Conservation (phyloP, 1,139 yeast species). For the Lodderomyces metapsilosis region DNA sequence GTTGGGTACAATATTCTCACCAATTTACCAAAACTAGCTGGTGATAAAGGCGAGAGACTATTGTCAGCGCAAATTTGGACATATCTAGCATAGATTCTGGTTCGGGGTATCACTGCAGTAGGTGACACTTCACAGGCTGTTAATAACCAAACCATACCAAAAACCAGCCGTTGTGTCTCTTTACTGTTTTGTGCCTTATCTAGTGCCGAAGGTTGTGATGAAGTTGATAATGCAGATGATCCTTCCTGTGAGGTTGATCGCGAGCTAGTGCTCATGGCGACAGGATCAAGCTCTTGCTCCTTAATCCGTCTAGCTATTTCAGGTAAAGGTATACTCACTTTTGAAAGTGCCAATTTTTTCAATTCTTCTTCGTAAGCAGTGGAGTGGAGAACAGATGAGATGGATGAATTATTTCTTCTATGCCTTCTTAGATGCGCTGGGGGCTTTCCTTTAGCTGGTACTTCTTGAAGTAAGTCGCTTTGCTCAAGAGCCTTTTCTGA, state of each 20-base stretch:
- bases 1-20: slow-evolving; percentile 73
- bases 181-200: slow-evolving; percentile 25
- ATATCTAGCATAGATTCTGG: slow-evolving; percentile 77
- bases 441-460: slow-evolving; percentile 11
- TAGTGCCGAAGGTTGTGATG: slow-evolving; percentile 10
- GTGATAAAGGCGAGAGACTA: slow-evolving; percentile 69
- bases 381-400: slow-evolving; percentile 30
- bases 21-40: slow-evolving; percentile 85
- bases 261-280: neutral
- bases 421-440: slow-evolving; percentile 21
- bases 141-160: slow-evolving; percentile 79
- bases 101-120: slow-evolving; percentile 79
- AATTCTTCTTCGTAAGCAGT: slow-evolving; percentile 31
- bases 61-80: slow-evolving; percentile 69
- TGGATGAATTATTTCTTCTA: slow-evolving; percentile 15
- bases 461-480: slow-evolving; percentile 5
- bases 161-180: slow-evolving; percentile 71
- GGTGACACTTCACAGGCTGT: slow-evolving; percentile 64
- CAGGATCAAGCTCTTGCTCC: slow-evolving; percentile 39
- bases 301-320: slow-evolving; percentile 53
- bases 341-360: slow-evolving; percentile 46
- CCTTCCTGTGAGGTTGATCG: slow-evolving; percentile 1
- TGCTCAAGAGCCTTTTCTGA: neutral
- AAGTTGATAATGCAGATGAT: neutral
- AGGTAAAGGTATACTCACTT: slow-evolving; percentile 42